A percentile compares a stretch with the other conserved stretches of the same genome.
phyloP scores from a whole-genome alignment of 495 filamentous ascomycete species.

The Neurospora pannonica region DNA sequence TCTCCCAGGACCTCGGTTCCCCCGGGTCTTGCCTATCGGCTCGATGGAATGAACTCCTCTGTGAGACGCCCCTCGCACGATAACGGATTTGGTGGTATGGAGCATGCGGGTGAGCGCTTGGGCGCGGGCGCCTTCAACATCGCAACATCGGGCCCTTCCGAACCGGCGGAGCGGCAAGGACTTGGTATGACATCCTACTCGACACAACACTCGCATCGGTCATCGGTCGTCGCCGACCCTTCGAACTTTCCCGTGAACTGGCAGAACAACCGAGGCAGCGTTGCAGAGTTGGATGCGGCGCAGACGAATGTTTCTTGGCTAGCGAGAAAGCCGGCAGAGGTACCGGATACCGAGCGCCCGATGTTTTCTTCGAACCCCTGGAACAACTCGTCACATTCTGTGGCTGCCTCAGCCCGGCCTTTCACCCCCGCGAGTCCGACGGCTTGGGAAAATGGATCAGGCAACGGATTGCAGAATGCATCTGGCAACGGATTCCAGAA shows the following conservation, averaged over 20 bases:
- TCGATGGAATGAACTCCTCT: background rate
- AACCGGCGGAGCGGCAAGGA: background rate
- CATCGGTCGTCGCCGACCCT: background rate
- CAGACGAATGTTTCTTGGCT: background rate
- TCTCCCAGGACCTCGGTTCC: background rate
- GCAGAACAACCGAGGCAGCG: background rate
- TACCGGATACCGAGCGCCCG: background rate
- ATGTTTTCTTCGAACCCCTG: background rate
- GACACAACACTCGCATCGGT: background rate
- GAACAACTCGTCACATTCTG: background rate
- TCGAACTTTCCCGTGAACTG: background rate
- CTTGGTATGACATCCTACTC: background rate
- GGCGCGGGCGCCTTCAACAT: background rate
- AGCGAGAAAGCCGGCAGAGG: background rate
- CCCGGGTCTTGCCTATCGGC: background rate
- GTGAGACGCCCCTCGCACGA: background rate
- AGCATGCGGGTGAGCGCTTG: background rate
- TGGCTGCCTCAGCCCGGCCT: background rate
- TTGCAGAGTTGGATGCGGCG: background rate
- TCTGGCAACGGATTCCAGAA: background rate
- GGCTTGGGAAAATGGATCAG: background rate
- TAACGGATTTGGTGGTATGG: background rate
- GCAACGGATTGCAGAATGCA: background rate
- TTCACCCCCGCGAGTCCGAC: background rate
- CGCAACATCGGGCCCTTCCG: background rate